Conservation (phyloP, 139 green algal genomes). For the Astrephomene gubernaculifera region DNA sequence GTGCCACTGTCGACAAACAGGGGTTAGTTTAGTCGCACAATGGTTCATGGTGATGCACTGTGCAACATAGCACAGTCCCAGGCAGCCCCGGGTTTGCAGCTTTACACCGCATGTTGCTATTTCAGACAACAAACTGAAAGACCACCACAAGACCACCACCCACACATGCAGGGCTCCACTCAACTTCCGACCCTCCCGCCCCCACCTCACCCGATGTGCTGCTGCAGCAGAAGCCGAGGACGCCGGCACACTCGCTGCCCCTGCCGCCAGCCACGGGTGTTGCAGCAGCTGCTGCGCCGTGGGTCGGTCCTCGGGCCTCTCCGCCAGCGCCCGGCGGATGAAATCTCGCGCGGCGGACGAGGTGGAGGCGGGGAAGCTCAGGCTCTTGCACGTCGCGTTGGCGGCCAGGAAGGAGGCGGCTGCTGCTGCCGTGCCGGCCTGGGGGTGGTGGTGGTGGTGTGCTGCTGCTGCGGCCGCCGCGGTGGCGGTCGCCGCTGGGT, state of each 20-base stretch:
- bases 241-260: background rate
- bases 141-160: background rate
- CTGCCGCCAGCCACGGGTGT: slow-evolving; percentile 25
- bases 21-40: background rate
- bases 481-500: background rate
- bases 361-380: slow-evolving; percentile 22
- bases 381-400: slow-evolving; percentile 6
- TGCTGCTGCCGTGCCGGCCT: background rate
- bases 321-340: slow-evolving; percentile 9
- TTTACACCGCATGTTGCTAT: too few species aligned
- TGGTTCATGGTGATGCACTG: too few species aligned
- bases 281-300: background rate
- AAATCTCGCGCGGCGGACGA: slow-evolving; percentile 2
- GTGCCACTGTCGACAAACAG: background rate
- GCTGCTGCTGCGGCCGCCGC: background rate
- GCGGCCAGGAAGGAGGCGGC: slow-evolving; percentile 1
- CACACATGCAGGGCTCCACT: background rate
- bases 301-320: slow-evolving; percentile 9
- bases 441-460: background rate
- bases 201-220: background rate
- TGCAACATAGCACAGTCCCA: too few species aligned
- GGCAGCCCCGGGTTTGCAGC: background rate
- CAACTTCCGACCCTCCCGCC: background rate
- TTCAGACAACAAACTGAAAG: background rate
- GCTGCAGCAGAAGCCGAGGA: background rate